Conservation (phyloP, 2,329 filamentous ascomycete species). For the Aspergillus sp. region DNA sequence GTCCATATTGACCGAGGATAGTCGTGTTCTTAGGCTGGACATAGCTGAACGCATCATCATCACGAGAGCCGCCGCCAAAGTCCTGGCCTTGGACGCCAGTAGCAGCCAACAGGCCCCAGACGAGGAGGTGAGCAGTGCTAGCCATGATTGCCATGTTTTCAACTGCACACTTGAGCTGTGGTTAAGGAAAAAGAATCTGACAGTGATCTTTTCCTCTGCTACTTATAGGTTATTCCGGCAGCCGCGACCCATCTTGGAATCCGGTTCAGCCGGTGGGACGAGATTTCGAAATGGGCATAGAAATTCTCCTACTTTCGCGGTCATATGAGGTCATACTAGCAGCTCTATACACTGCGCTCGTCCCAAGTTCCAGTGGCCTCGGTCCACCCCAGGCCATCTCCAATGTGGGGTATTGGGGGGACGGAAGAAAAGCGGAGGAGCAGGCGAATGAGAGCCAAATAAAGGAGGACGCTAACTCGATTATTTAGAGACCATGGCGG, state of each 20-base stretch:
- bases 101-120: constrained; percentile 1
- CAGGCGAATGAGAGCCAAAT: not conserved
- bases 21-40: constrained; percentile 21
- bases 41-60: constrained; percentile 15
- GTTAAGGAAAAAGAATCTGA: not conserved
- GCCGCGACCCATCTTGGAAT: not conserved
- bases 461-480: not conserved
- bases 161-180: not conserved
- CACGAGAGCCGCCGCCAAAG: not conserved
- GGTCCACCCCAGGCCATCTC: not conserved
- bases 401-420: not conserved
- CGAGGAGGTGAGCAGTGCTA: not conserved
- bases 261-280: not conserved
- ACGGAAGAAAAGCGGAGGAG: not conserved
- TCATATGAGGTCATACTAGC: not conserved
- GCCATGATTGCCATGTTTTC: not conserved
- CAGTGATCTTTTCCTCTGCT: not conserved
- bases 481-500: not conserved
- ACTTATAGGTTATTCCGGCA: not conserved
- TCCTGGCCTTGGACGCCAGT: not conserved
- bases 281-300: not conserved
- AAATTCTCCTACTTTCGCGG: too few relatives aligned
- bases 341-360: not conserved
- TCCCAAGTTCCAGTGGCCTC: not conserved
- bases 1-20: constrained; percentile 19